Base-by-base conservation (phyloP, 2,329 filamentous ascomycete genomes). In the Colletotrichum paranaense region DNA sequence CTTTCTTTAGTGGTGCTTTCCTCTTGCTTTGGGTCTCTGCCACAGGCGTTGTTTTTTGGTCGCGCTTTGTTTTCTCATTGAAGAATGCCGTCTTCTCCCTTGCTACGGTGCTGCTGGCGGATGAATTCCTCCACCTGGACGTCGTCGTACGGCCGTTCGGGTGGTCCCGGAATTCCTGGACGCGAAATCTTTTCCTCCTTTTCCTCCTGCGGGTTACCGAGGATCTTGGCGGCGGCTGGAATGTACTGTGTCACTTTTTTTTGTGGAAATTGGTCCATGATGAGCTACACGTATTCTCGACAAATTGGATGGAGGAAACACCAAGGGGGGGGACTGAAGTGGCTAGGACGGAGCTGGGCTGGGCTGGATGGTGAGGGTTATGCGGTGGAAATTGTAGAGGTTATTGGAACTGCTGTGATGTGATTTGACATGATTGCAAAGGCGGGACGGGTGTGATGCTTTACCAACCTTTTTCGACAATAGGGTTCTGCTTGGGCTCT, bases 71-170 rank as follows among this genome's bases (percentile, higher is more conserved):
- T 19, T 42, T 19, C 9, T 76, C 62, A 56, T 69, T 78, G 65
- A 63, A 78, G 68, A 24, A 79, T 58, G 7, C 77, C 78, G 28
- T 81, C 78, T 12, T 79, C 75, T 35, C 77, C 80, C 73, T 83
- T 85, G 78, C 87, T 89, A 52, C 83, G 79, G 76, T 89, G 86
- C 79, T 89, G 87, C 62, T 88, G 86, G 62, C 86, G 82, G 38
- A 90, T 79, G 72, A 89, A 89, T 32, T 88, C 85, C 73, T 88
- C 87, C 62, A 90, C 88, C 76, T 86, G 83, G 5, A 77, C 66
- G 74, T 89, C 88, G 67, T 89, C 83, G 26, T 80, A 74, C 0
- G 86, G 87, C 16, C 86, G 81, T 12, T 84, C 76, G 3, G 86
- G 87, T 16, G 84, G 84, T 3, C 82, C 84, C 1, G 79, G 73